Base-by-base conservation (phyloP, 768 basidiomycete species). In the Leccinum uliginosum region DNA sequence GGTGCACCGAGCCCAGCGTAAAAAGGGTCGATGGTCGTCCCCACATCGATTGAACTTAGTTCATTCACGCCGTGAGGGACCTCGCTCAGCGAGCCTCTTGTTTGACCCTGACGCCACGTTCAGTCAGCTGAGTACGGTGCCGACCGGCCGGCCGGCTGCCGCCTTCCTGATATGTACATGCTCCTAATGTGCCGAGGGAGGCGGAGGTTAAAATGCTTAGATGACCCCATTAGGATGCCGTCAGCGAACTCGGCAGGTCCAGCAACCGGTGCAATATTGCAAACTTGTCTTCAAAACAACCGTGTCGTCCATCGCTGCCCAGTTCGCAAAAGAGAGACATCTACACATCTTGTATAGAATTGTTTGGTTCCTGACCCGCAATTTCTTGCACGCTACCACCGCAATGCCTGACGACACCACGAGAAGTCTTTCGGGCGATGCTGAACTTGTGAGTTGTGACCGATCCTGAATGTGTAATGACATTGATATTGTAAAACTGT, bases 361-460 rank as follows among this genome's bases (percentile, higher is more conserved):
- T 32, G 43, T 43, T 12, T 27, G 19, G 34, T 38, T 30, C 40
- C 48, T 58, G 43, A 52, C 19, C 78, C 78, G 78, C 76, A 56
- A 14, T 62, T 74, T 74, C 46, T 27, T 32, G 38, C 14, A 27
- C 27, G 8, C 38, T 32, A 40, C 24, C 44, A 35, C 23, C 35
- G 59, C 62, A 63, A 85, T 86, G 83, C 76, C 79, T 40, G 75
- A 76, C 66, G 73, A 72, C 61, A 76, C 71, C 65, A 73, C 75
- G 44, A 86, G 87, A 62, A 89, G 87, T 66, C 71, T 82, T 14
- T 89, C 87, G 27, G 78, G 75, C 54, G 85, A 87, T 53, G 56
- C 79, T 59, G 87, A 88, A 67, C 78, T 81, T 4, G 70, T 71
- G 54, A 38, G 71, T 38, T 54, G 24, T 38, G 51, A 51, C 53